Evolutionary conservation across 2,329 filamentous ascomycete species (phyloP).

Genomic region (Pseudofabraea citricarpa): DNA sequence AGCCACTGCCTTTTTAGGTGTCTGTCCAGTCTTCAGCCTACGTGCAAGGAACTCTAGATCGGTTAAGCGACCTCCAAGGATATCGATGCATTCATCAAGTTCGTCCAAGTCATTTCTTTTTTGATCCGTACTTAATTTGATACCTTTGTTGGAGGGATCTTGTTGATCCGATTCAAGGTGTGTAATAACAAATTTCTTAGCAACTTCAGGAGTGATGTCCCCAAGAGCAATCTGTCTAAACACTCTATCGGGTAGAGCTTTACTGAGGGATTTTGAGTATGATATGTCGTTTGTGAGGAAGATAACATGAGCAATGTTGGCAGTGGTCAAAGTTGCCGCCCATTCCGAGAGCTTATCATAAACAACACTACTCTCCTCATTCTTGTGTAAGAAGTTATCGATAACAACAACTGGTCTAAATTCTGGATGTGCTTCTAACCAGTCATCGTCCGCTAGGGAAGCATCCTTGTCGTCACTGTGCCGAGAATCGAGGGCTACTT

Average conservation of each 20-base stretch:
- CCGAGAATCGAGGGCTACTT: conserved; percentile 66
- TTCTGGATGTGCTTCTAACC: conserved; percentile 85
- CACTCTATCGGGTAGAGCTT: conserved; percentile 83
- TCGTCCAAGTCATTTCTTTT: conserved; percentile 52
- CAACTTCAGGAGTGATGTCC: conserved; percentile 80
- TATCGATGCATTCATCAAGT: conserved; percentile 75
- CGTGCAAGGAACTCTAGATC: conserved; percentile 94
- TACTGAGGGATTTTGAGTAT: conserved; percentile 81
- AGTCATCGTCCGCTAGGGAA: conserved; percentile 74
- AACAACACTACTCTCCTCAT: conserved; percentile 58
- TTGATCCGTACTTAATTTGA: conserved; percentile 24
- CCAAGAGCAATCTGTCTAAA: conserved; percentile 83
- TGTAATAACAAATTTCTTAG: conserved; percentile 83
- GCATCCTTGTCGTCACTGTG: conserved; percentile 70
- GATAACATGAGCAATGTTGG: conserved; percentile 88
- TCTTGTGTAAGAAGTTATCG: conserved; percentile 86
- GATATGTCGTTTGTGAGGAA: conserved; percentile 89
- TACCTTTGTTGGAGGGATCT: conserved; percentile 24
- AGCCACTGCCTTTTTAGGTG: conserved; percentile 71
- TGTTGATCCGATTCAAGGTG: conserved; percentile 54
- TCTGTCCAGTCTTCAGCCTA: conserved; percentile 81
- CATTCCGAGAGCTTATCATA: conserved; percentile 82
- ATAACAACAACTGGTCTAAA: conserved; percentile 78
- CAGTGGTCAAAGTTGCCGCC: conserved; percentile 79
- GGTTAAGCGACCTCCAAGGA: conserved; percentile 85